Evolutionary conservation across 2,329 filamentous ascomycete genomes (phyloP), one percentile per base, ranked within the genome.

Genomic region (Beauveria brongniartii): DNA sequence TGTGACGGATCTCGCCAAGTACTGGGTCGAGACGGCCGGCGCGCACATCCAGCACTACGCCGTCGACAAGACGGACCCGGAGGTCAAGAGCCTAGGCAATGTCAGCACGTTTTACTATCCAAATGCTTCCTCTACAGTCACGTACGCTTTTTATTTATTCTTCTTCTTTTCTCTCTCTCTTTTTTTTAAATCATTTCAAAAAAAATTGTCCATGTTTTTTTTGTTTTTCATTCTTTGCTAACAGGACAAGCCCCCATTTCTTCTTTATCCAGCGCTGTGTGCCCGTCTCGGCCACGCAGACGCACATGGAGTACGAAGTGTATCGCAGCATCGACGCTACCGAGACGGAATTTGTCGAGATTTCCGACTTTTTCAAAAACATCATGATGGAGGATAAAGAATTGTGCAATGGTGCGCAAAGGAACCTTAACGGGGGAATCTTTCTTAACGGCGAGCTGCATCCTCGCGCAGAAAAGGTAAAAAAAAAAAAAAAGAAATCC

Each of bases 1-100:
- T 51, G 75, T 86, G 18, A 77, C 82, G 50, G 80, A 86, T 62
- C 76, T 86, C 47, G 76, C 78, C 62, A 78, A 78, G 5, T 86
- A 85, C 70, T 71, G 73, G 50, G 80, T 82, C 56, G 73, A 80
- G 63, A 77, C 78, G 37, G 75, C 77, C 63, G 75, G 72, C 22
- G 75, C 72, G 2, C 75, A 80, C 46, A 73, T 77, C 50, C 68
- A 74, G 55, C 74, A 77, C 59, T 70, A 71, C 50, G 73, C 71
- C 3, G 70, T 71, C 24, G 70, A 74, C 37, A 74, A 73, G 62
- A 44, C 37, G 5, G 61, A 63, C 46, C 67, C 69, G 28, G 72
- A 72, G 3, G 72, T 71, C 62, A 67, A 69, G 41, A 73, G 73
- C 26, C 59, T 74, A 59, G 68, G 67, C 18, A 70, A 74, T 30